Evolutionary conservation across 768 basidiomycete genomes (phyloP), one percentile per base, ranked within the genome.

Genomic region (Leccinum variicolor): DNA sequence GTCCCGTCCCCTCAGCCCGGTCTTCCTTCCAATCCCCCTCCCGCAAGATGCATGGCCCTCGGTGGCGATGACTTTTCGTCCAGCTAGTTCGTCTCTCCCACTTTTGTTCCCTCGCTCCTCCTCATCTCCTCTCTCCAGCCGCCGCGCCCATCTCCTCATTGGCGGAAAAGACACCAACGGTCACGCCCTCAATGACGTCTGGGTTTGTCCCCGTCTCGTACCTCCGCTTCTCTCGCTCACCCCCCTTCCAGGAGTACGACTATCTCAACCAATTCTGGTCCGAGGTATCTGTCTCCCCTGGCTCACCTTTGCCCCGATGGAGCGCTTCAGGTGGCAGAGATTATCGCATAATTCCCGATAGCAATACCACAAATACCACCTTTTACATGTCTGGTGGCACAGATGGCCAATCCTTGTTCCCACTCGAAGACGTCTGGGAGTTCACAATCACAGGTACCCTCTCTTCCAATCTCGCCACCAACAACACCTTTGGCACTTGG

Each of bases 211-310:
- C 52, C 51, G 6, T 28, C 56, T 21, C 49, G 31, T 29, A 4
- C 13, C 39, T 6, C 49, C 45, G 2, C 26, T 47, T 29, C 10
- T 41, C 26, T 25, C 55, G 23, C 58, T 69, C 43, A 68, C 34
- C 6, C 33, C 10, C 46, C 39, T 50, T n/a, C 25, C 64, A 91
- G 89, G 89, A 90, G 73, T 93, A 79, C 64, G 87, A 90, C 70
- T 92, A 85, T 64, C 80, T 69, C 56, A 86, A 84, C 64, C 77
- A 90, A 56, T 92, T 92, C 67, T 93, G 91, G 91, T 79, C 85
- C 0, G 62, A 81, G 64, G 82, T 91, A 33, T 62, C 60, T 17
- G 62, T 88, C 4, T 75, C 82, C 11, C 67, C 80, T 19, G 78
- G 77, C 25, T 75, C 78, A 6, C 90, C 90, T 33, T 75, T 84